phyloP scores from a whole-genome alignment of 768 basidiomycete genomes.

The Coprinopsis strossmayeri region DNA sequence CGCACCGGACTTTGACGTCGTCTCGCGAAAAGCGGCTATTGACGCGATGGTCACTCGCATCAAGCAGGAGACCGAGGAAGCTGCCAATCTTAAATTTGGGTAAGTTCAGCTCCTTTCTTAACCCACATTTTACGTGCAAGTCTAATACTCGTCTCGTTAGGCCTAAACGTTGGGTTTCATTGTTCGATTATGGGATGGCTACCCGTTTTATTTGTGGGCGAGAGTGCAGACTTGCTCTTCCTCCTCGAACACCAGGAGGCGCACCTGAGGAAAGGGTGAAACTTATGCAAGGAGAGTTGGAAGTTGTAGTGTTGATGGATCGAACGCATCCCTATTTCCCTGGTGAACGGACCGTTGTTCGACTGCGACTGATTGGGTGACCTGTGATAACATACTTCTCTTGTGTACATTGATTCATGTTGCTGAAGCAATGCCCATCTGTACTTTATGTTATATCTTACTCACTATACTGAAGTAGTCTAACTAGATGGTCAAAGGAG shows the following conservation, averaged over 20 bases:
- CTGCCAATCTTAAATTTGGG: conserved; percentile 31
- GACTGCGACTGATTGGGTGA: conserved; percentile 46
- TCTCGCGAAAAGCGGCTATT: conserved; percentile 21
- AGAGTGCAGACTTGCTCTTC: conserved; percentile 17
- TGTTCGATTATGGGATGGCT: conserved; percentile 26
- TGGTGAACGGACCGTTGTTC: conserved; percentile 49
- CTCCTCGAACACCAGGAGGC: not conserved
- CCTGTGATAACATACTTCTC: no score
- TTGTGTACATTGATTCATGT: no score
- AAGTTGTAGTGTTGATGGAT: conserved; percentile 46
- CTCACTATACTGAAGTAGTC: no score
- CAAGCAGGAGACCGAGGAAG: conserved; percentile 27
- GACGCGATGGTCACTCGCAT: conserved; percentile 23
- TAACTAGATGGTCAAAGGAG: no score
- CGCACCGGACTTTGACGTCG: conserved; percentile 31
- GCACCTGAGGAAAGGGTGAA: conserved; percentile 1
- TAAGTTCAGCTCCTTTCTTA: conserved; percentile 13
- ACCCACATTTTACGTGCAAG: not conserved
- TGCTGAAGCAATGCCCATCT: no score
- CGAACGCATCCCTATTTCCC: conserved; percentile 44
- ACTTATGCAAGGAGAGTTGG: conserved; percentile 48
- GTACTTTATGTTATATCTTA: no score
- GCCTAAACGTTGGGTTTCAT: conserved; percentile 24
- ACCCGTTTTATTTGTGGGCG: conserved; percentile 30
- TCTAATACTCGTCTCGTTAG: conserved; percentile 13